These are phyloP conservation scores for Termitomyces sp. DNA, from an alignment of 768 basidiomycete species.

Conservation along the genomic window DNA sequence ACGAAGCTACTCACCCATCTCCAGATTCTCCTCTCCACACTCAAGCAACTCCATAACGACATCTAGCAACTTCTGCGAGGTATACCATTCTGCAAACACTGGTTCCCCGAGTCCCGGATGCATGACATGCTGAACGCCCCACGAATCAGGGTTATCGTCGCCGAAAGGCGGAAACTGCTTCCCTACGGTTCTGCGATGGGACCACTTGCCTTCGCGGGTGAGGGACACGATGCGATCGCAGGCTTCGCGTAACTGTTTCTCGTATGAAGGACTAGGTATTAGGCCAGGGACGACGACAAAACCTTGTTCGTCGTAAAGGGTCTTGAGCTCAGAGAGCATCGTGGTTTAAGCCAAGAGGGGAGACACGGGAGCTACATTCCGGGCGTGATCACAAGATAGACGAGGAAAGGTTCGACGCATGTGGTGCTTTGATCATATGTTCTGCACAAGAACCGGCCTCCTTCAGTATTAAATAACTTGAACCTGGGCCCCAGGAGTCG, in stretches of 20 bases:
- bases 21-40: conserved; percentile 54
- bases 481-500: no score
- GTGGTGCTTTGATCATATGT: background rate
- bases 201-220: conserved; percentile 60
- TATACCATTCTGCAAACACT: conserved; percentile 64
- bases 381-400: background rate
- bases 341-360: background rate
- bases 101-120: conserved; percentile 64
- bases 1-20: conserved; percentile 54
- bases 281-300: conserved; percentile 61
- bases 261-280: conserved; percentile 28
- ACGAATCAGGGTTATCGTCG: conserved; percentile 55
- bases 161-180: conserved; percentile 77
- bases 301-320: conserved; percentile 55
- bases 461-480: background rate
- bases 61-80: conserved; percentile 41
- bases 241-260: conserved; percentile 41
- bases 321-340: conserved; percentile 31
- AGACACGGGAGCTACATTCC: background rate
- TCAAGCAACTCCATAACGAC: conserved; percentile 43
- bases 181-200: conserved; percentile 64
- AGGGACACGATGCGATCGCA: conserved; percentile 43
- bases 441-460: background rate
- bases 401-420: background rate
- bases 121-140: conserved; percentile 84